Base-by-base conservation (phyloP, 202 grass and related monocot genomes). In the Elaeis oleifera region DNA sequence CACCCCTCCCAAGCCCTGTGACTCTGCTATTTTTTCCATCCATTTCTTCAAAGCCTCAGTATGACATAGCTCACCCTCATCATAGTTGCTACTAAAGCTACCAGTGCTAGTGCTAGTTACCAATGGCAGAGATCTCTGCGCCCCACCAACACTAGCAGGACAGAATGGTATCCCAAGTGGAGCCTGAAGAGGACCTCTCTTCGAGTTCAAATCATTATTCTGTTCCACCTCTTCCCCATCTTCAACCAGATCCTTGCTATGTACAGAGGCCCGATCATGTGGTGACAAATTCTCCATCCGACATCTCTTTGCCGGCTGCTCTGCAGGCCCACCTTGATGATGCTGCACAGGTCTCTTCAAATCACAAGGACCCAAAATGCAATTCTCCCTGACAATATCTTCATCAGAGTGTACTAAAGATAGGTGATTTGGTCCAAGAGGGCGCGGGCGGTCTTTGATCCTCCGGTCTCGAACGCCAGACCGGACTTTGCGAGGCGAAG, bases 121-220 rank as follows among this genome's bases (percentile, higher is more conserved):
- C 64, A 58, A 36, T 19, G 58, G 2, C 55, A 71, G 75, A 14
- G 60, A 55, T 58, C 76, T 85, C 39, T 49, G 56, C 51, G 77
- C 60, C 64, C 79, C 68, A 67, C 64, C 71, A 36, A 64, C 76
- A 75, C 69, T 84, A 26, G 69, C 68, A 73, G 72, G 50, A 39
- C 77, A 70, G 60, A 97, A 89, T 11, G 79, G 84, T 72, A 89
- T 84, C 16, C 88, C 88, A 80, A 89, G 74, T 53, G 87, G 92
- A 63, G 88, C 84, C 68, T 77, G 71, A 59, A 97, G 53, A 1
- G 65, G 68, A 71, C 55, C 28, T 63, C 53, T 72, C 15, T 9
- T 11, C 49, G n/a, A 61, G 23, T 52, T 16, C 26, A 66, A 28
- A 53, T 29, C 11, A 29, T 51, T n/a, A 39, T 7, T 20, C 39